Evolutionary conservation across 352 stramenopile genomes (phyloP), one percentile per base, ranked within the genome.

Genomic region (Halophytophthora batemanensis): DNA sequence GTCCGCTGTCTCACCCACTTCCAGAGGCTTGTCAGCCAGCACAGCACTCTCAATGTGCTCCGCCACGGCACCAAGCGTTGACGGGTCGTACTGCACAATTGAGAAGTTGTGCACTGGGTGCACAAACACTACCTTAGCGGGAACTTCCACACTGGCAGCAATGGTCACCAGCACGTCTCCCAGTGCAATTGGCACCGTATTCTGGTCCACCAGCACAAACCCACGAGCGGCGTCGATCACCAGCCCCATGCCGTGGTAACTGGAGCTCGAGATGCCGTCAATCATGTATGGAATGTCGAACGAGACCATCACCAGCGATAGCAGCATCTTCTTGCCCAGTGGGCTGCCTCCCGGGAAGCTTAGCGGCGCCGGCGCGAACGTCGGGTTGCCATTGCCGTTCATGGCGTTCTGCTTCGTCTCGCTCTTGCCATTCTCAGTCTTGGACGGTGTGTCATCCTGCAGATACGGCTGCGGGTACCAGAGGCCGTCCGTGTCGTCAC

Each of bases 31-130:
- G 3, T 86, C 73, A 10, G 83, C 74, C 34, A 94, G 63, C 42
- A 71, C 53, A 7, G 75, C 74, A 34, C 69, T 86, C 29, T 82
- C 61, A 3, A 94, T 59, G 44, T 84, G 74, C n/a, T 56, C 64
- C 2, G 77, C 80, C n/a, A 76, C 77, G 29, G 69, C 64, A 3
- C 83, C 81, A 5, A 94, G 62, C 13, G 78, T 52, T 34, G 68
- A 82, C 2, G 87, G 79, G 48, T 97, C 82, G 53, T 96, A 96
- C 61, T 95, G 74, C 4, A 97, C 72, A 38, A 97, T 82, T 13
- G 82, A 79, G 38, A 93, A 96, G 58, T 97, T 97, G 69, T 97
- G 86, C 12, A 95, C 71, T n/a, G 91, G 91, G 53, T 98, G 91
- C 17, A 96, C 83, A 50, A 97, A 96, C 13, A 96, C 73, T 1